Evolutionary conservation across 257 asterid species (phyloP).

Genomic region (Rauvolfia tetraphylla): DNA sequence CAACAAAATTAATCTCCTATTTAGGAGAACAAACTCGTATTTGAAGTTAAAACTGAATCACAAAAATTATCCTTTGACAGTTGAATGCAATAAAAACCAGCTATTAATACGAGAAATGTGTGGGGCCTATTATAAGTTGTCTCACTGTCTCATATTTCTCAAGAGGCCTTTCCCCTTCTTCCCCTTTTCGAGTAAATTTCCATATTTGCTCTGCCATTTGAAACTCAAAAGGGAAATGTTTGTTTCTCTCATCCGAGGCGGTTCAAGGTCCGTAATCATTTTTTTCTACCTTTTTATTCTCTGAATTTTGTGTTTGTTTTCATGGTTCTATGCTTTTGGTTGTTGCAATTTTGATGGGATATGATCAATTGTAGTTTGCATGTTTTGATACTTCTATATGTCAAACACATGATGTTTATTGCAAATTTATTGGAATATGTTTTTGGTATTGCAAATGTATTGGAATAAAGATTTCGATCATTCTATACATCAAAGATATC

Average conservation of each 20-base stretch:
- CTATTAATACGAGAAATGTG: conserved; percentile 38
- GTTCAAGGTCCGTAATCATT: conserved; percentile 18
- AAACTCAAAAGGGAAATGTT: conserved; percentile 23
- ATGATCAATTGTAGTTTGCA: no score
- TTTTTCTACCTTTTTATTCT: neutral
- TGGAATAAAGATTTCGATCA: no score
- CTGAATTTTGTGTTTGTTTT: neutral
- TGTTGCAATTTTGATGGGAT: no score
- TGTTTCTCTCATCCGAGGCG: conserved; percentile 3
- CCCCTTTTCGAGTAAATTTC: conserved; percentile 16
- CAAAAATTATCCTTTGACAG: neutral
- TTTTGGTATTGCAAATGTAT: neutral
- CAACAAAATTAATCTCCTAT: no score
- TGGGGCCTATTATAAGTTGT: conserved; percentile 29
- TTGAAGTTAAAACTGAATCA: neutral
- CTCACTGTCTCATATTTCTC: conserved; percentile 13
- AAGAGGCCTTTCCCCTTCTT: conserved; percentile 3
- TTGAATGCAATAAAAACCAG: conserved; percentile 4
- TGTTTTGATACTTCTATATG: no score
- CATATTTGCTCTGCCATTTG: neutral
- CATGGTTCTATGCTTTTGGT: neutral
- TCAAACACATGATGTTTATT: no score
- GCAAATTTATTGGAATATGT: no score
- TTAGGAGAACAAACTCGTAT: neutral
- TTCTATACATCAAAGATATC: no score